phyloP scores from a whole-genome alignment of 257 asterid species.

The Solanum piurae region DNA sequence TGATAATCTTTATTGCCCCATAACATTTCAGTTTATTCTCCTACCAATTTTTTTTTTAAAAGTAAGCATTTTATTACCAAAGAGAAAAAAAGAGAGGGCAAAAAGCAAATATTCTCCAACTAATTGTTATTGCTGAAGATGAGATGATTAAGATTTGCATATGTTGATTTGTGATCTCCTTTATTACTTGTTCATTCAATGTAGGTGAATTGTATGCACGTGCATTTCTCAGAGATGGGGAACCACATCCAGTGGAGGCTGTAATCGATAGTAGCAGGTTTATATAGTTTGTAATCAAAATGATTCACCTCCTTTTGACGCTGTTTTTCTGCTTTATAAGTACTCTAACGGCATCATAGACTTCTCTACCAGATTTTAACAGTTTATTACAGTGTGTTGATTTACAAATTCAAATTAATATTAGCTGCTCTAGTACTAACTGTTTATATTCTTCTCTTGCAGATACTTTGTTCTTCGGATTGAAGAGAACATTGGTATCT shows the following conservation, averaged over 20 bases:
- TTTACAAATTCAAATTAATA: neutral
- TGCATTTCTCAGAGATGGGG: constrained; percentile 93
- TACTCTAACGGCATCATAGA: neutral
- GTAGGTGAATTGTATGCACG: constrained; percentile 96
- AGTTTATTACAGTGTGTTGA: neutral
- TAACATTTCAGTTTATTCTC: neutral
- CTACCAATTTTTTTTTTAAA: neutral
- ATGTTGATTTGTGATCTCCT: neutral
- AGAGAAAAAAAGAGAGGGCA: neutral
- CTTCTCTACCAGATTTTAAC: neutral
- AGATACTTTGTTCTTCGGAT: constrained; percentile 92
- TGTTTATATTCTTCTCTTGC: constrained; percentile 20
- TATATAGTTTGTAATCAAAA: neutral
- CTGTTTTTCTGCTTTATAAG: neutral
- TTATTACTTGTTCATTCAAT: neutral
- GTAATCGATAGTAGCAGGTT: constrained; percentile 99
- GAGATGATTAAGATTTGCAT: neutral
- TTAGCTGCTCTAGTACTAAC: neutral
- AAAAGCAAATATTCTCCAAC: neutral
- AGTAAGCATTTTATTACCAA: neutral
- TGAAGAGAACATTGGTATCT: constrained; percentile 86
- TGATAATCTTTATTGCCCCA: neutral
- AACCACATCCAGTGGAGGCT: constrained; percentile 96
- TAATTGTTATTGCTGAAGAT: neutral
- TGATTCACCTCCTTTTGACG: neutral